Conservation (phyloP, 192 early-diverging fungal genomes). For the Chytriomyces hyalinus region DNA sequence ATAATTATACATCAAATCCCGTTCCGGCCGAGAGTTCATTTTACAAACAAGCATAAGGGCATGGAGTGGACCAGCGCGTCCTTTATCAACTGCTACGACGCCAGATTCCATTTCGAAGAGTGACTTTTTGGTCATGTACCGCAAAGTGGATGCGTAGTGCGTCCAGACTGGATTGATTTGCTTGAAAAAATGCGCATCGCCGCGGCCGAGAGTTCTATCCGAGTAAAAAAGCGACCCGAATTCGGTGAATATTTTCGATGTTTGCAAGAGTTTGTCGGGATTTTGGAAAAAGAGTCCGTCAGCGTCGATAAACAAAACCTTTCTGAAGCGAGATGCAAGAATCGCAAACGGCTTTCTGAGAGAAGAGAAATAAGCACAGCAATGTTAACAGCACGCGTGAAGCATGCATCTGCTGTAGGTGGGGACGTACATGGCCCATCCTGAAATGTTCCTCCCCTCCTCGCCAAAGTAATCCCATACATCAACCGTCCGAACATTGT, state of each 20-base stretch:
- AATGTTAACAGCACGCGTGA: too few relatives aligned
- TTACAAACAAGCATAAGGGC: conserved; percentile 62
- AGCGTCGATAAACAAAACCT: conserved; percentile 71
- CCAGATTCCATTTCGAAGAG: conserved; percentile 70
- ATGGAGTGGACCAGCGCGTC: conserved; percentile 42
- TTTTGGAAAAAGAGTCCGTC: conserved; percentile 68
- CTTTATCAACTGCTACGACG: conserved; percentile 68
- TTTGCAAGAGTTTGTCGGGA: conserved; percentile 57
- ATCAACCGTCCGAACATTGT: conserved; percentile 33
- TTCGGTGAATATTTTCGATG: conserved; percentile 46
- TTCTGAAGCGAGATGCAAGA: conserved; percentile 61
- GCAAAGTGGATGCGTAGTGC: conserved; percentile 43
- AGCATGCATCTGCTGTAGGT: too few relatives aligned
- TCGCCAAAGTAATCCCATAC: conserved; percentile 40
- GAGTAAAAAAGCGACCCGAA: conserved; percentile 60
- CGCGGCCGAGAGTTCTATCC: conserved; percentile 50
- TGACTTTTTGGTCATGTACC: conserved; percentile 47
- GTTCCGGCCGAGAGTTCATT: conserved; percentile 46
- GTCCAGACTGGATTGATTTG: conserved; percentile 54
- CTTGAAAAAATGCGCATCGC: conserved; percentile 50
- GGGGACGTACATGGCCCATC: conserved; percentile 8
- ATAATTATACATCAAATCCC: conserved; percentile 28
- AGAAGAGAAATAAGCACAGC: too few relatives aligned
- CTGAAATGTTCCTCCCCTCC: background rate
- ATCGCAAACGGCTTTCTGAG: conserved; percentile 65